Conservation (phyloP, 2,329 filamentous ascomycete species). For the Calonectria pteridis region DNA sequence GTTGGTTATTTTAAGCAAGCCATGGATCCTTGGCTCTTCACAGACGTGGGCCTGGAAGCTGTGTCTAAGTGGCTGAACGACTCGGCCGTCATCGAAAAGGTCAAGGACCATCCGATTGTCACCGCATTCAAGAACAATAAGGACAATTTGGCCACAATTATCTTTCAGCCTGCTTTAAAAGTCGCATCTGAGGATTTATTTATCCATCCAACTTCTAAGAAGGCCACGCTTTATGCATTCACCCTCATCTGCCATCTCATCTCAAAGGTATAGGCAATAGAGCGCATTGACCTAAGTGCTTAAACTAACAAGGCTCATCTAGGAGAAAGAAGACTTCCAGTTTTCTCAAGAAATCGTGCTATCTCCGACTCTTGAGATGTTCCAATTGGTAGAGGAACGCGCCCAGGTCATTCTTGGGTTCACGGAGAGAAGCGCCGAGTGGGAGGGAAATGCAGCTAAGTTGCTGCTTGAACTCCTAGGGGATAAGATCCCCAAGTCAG, state of each 20-base stretch:
- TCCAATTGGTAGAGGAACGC: slow-evolving; percentile 16
- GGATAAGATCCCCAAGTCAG: not conserved
- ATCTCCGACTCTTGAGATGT: not conserved
- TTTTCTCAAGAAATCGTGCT: not conserved
- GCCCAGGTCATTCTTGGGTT: not conserved
- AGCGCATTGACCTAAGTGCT: not conserved
- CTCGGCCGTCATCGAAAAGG: slow-evolving; percentile 25
- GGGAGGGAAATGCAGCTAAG: slow-evolving; percentile 16
- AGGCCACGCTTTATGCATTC: not conserved
- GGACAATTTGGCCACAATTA: not conserved
- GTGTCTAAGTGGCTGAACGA: slow-evolving; percentile 28
- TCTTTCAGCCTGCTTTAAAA: not conserved
- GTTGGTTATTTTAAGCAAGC: not conserved
- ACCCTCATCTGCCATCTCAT: not conserved
- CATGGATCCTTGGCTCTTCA: slow-evolving; percentile 4
- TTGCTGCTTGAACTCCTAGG: not conserved
- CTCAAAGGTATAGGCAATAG: not conserved
- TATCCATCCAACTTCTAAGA: not conserved
- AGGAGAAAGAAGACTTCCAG: not conserved
- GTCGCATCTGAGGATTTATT: not conserved
- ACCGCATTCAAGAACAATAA: not conserved
- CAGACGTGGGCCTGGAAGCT: not conserved
- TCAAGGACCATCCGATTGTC: slow-evolving; percentile 19
- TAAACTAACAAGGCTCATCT: not conserved
- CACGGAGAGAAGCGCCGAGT: not conserved